Base-by-base conservation (phyloP, 495 filamentous ascomycete genomes). In the Amorphotheca resinae region DNA sequence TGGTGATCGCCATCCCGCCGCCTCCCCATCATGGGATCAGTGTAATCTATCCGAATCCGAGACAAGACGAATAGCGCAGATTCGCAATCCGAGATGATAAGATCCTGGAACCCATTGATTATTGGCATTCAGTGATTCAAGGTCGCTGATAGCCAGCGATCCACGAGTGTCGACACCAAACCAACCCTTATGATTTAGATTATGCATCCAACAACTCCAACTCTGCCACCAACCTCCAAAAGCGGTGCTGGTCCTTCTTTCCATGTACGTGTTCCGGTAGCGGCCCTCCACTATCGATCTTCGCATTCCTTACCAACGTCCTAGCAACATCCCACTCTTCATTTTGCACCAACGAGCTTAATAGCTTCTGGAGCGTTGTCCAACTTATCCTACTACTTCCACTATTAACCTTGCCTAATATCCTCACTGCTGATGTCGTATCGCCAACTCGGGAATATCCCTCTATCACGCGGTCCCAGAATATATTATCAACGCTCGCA, bases 391-490 rank as follows among this genome's bases (percentile, higher is more conserved):
- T 51, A 54, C 60, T 53, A 14, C 69, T 65, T 22, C 60, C 41
- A 3, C 41, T 51, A 5, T 63, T 55, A 37, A 76, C 56, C n/a
- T 57, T 50, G 22, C 63, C 50, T 36, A 78, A 66, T 2, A 77
- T 54, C 6, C 55, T 49, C 44, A 80, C 62, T 44, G 78, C 74
- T 28, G 62, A 63, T 9, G 58, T 53, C 0, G 65, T 60, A 33
- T 74, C 60, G 26, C 73, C 73, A 4, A 49, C 52, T 14, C 53
- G 38, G 8, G 70, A 63, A 51, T 82, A 87, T 5, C 77, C 79
- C 40, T 70, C 67, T 35, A 84, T 66, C 25, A 84, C 59, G 38
- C 80, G 67, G 48, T 83, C 76, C 68, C 76, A 85, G 53, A 87
- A 77, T 28, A 73, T 57, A 26, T 60, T 56, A 58, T 86, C 79